phyloP scores from a whole-genome alignment of 148 eudicot species.

The Silene conica region DNA sequence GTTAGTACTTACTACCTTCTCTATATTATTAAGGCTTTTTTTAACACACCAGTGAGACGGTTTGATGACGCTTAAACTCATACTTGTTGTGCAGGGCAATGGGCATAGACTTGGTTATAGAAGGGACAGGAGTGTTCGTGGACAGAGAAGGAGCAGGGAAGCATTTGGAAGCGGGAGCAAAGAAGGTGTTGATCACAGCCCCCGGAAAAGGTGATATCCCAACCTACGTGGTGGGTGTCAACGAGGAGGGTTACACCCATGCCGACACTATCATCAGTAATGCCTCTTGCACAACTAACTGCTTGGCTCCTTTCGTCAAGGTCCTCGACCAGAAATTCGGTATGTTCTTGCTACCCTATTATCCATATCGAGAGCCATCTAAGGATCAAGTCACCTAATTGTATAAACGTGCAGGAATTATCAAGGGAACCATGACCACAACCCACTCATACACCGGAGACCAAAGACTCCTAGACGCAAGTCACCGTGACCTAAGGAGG shows the following conservation, averaged over 20 bases:
- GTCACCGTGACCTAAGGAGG: slow-evolving; percentile 95
- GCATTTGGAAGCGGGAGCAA: slow-evolving; percentile 86
- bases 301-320: slow-evolving; percentile 98
- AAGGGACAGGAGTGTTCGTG: slow-evolving; percentile 97
- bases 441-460: slow-evolving; percentile 99
- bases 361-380: no score
- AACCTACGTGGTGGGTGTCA: slow-evolving; percentile 92
- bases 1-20: slow-evolving; percentile 28
- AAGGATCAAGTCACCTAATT: background rate
- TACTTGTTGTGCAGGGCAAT: slow-evolving; percentile 44
- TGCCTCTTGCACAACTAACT: slow-evolving; percentile 96
- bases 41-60: background rate
- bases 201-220: slow-evolving; percentile 98
- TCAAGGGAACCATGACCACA: slow-evolving; percentile 99
- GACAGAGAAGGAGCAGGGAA: slow-evolving; percentile 98
- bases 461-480: slow-evolving; percentile 93
- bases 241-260: slow-evolving; percentile 52
- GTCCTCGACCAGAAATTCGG: slow-evolving; percentile 95
- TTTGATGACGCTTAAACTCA: background rate
- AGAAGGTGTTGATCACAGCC: slow-evolving; percentile 93
- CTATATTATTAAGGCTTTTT: no score
- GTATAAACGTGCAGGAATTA: slow-evolving; percentile 47
- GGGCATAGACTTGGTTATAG: slow-evolving; percentile 87
- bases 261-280: slow-evolving; percentile 80
- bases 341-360: slow-evolving; percentile 8